Evolutionary conservation across 148 eudicot genomes (phyloP).

Genomic region (Drosera capensis): DNA sequence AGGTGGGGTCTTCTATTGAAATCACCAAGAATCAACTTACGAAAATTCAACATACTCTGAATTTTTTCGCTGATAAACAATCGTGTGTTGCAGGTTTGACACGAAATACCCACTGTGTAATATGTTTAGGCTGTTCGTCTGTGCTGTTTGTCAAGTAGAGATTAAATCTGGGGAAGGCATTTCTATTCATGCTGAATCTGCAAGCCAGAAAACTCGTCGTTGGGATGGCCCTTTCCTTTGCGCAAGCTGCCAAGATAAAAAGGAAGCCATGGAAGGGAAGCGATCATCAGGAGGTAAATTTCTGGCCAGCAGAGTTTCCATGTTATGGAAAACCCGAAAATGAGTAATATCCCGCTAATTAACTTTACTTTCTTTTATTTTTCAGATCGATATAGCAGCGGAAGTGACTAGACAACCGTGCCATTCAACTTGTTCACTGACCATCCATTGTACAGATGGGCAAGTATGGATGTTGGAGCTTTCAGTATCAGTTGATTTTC

Average conservation of each 20-base stretch:
- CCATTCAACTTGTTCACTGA: constrained; percentile 5
- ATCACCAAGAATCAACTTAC: no score
- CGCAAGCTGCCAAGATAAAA: constrained; percentile 73
- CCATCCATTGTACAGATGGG: constrained; percentile 10
- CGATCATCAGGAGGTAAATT: constrained; percentile 74
- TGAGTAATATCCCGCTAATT: neutral
- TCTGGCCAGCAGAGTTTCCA: no score
- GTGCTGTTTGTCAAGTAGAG: constrained; percentile 93
- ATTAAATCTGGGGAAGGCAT: constrained; percentile 90
- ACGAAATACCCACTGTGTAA: constrained; percentile 85
- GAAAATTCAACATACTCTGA: no score
- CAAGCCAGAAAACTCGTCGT: constrained; percentile 49
- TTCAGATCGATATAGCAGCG: constrained; percentile 76
- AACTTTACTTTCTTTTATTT: constrained; percentile 2
- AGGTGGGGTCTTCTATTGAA: no score
- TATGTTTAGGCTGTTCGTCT: constrained; percentile 88
- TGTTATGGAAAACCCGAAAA: no score
- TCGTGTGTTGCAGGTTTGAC: constrained; percentile 49
- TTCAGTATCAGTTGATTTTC: neutral
- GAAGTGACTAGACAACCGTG: constrained; percentile 43
- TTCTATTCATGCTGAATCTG: constrained; percentile 53
- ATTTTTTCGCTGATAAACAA: no score
- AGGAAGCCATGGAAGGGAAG: constrained; percentile 97
- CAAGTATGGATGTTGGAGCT: constrained; percentile 10
- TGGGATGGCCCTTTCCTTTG: constrained; percentile 99